Conservation (phyloP, 495 filamentous ascomycete genomes). For the Aspergillus egyptiacus region DNA sequence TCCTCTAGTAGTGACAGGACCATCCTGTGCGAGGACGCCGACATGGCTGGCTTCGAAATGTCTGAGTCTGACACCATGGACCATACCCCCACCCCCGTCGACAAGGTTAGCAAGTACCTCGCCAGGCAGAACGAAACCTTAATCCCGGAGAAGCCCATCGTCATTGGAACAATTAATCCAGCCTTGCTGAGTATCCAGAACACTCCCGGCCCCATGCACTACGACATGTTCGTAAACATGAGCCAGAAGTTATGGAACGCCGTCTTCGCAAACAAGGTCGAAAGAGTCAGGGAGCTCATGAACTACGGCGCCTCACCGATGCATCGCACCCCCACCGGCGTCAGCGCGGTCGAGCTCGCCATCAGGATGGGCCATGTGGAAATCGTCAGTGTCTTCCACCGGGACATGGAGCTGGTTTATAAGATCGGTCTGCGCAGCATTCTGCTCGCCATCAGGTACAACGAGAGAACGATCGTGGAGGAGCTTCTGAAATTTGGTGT, state of each 20-base stretch:
- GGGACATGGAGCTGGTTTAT: background rate
- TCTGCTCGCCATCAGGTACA: background rate
- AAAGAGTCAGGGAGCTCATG: background rate
- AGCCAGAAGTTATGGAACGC: background rate
- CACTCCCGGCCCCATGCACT: background rate
- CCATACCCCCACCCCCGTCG: too few relatives aligned
- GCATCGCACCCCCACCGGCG: background rate
- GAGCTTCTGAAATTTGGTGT: background rate
- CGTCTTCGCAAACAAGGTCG: background rate
- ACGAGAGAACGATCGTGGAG: background rate
- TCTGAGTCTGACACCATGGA: too few relatives aligned
- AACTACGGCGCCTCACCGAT: background rate
- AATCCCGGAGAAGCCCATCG: background rate
- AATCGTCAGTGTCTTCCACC: background rate
- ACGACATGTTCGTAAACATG: background rate
- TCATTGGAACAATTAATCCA: background rate
- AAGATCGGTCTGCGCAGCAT: background rate
- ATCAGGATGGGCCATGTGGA: background rate
- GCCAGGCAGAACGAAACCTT: background rate
- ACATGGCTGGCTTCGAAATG: too few relatives aligned
- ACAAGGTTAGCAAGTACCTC: background rate
- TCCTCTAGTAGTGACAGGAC: too few relatives aligned
- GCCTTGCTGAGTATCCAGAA: background rate
- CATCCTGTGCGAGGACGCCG: too few relatives aligned
- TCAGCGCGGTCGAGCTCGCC: background rate